phyloP scores from a whole-genome alignment of 2,329 filamentous ascomycete genomes.

The Catunica adiposa region DNA sequence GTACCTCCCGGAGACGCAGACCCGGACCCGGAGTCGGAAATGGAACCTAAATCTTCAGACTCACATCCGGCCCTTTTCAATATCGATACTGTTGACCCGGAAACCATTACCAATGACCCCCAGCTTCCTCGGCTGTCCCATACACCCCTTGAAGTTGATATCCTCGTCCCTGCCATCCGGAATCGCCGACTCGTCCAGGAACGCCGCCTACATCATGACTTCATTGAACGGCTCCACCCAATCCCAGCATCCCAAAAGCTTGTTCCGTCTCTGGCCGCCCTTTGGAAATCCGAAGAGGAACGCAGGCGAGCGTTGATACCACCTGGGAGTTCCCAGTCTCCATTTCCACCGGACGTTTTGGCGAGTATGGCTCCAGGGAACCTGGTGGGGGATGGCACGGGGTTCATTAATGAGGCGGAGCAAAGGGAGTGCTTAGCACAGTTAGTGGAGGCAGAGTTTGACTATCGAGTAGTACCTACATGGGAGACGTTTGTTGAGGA shows the following conservation, averaged over 20 bases:
- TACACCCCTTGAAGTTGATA: constrained; percentile 77
- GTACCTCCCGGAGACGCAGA: constrained; percentile 15
- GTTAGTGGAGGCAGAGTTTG: constrained; percentile 48
- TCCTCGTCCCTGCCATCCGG: constrained; percentile 73
- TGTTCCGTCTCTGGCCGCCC: constrained; percentile 80
- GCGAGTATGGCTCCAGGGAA: constrained; percentile 78
- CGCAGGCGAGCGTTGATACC: constrained; percentile 40
- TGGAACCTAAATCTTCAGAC: too few relatives aligned
- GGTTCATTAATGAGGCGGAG: constrained; percentile 87
- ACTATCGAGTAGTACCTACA: constrained; percentile 25
- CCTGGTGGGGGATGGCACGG: constrained; percentile 30
- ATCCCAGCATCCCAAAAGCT: constrained; percentile 60
- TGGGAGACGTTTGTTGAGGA: constrained; percentile 52
- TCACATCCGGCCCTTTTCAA: constrained; percentile 45
- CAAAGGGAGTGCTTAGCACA: constrained; percentile 48
- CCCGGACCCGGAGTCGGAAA: constrained; percentile 21
- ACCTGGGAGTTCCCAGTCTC: constrained; percentile 22
- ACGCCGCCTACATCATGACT: constrained; percentile 72
- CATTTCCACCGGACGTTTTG: constrained; percentile 56
- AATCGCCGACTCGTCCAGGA: constrained; percentile 64
- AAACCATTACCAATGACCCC: constrained; percentile 37
- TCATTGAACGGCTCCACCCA: constrained; percentile 47
- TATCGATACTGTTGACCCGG: constrained; percentile 26
- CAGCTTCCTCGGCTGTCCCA: constrained; percentile 65
- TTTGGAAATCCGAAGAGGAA: constrained; percentile 82